Evolutionary conservation across 1,284 basidiomycete genomes (phyloP), one percentile per base, ranked within the genome.

Genomic region (Athelia psychrophila): DNA sequence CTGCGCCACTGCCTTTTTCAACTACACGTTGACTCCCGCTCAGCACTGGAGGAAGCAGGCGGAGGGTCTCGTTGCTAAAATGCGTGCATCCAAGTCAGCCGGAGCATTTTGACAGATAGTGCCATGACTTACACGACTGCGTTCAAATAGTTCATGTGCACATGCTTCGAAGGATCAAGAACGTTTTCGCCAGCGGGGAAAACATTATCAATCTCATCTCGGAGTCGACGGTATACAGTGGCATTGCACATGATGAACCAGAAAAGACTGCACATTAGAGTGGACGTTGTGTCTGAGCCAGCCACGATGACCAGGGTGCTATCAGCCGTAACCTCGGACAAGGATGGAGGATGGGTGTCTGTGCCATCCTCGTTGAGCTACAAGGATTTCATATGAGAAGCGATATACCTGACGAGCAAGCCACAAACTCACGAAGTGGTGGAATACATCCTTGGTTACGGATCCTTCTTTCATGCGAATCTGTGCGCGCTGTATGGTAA

Each of bases 51-150:
- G 84, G 81, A 40, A 73, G 72, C 32, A 86, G 64, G 40, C 85
- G 72, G 46, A 86, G 60, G 0, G 75, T 65, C 61, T 87, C 84
- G 40, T 84, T 83, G 53, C 84, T 86, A 61, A 22, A 58, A 51
- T 46, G 22, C 48, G 49, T 38, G 35, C 6, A 13, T 30, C 33
- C n/a, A n/a, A 19, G 32, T 30, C 38, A 45, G 58, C 36, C 60
- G 44, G 53, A 38, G 22, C 36, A 25, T 46, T 2, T 15, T 32
- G 45, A 48, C 12, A 18, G 53, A 30, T 24, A 36, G n/a, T 51
- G 50, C 49, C 36, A 55, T 22, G 24, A n/a, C 78, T 48, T 52
- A 81, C 81, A 82, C 69, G 51, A 78, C 75, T 33, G 80, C 81
- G 61, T 72, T 74, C 33, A 83, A 62, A 57, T 77, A 80, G 16